Base-by-base conservation (phyloP, 2,329 filamentous ascomycete genomes). In the Phaeoacremonium minimum region DNA sequence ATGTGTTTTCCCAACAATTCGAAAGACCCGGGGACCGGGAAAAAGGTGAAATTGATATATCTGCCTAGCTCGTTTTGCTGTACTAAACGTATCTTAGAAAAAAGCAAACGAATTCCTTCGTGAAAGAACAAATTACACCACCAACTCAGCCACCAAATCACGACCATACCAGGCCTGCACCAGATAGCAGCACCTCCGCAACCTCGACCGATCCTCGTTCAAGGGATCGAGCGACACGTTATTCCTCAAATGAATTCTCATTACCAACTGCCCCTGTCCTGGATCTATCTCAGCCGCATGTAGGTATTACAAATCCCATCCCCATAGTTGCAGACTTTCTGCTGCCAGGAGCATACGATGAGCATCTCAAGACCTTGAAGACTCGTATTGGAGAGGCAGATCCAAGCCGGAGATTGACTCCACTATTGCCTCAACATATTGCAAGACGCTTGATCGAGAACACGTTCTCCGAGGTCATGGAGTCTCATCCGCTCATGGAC, bases 361-460 rank as follows among this genome's bases (percentile, higher is more conserved):
- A 26, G n/a, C 22, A 26, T 26, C n/a, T 26, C 22, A 26, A n/a
- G 22, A 26, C 22, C 9, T 26, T 26, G 22, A 26, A 26, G 22
- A n/a, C 9, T 9, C 22, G 22, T 26, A n/a, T 26, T n/a, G 22
- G 22, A n/a, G 22, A 26, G 22, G 22, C 22, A n/a, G 22, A 9
- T 26, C 9, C 22, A 9, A n/a, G 22, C 14, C 32, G 36, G 13
- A 29, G 18, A 17, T 46, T 44, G 28, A 33, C 33, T 12, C 34
- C 33, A 13, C 43, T 47, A 9, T 35, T 42, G 14, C 42, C 40
- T 16, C 26, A 19, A 13, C 26, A 38, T 14, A 38, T 46, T 15
- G 19, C 35, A 6, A 38, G 16, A 22, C 26, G n/a, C 4, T 16
- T 48, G 9, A 32, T 45, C 12, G 15, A 40, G 14, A 30, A 39